These are phyloP conservation scores for Basidioascus undulatus DNA, from an alignment of 768 basidiomycete genomes.

Conservation along the genomic window DNA sequence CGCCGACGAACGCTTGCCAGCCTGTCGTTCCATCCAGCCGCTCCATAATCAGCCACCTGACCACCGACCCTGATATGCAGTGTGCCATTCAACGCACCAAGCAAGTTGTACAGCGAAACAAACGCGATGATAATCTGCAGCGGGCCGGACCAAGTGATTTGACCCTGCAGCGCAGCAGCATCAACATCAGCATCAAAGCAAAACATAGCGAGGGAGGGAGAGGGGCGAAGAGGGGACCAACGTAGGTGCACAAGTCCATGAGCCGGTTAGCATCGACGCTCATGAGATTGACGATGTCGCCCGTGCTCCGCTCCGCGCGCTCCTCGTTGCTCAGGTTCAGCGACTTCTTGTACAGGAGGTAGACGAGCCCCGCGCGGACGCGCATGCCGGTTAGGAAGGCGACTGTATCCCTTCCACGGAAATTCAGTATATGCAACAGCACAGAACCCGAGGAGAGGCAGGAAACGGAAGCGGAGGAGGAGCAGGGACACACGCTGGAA, in stretches of 20 bases:
- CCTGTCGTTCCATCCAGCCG: slow-evolving; percentile 39
- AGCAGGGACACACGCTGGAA: slow-evolving; percentile 25
- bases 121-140: slow-evolving; percentile 79
- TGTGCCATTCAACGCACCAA: slow-evolving; percentile 83
- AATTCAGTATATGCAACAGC: neutral
- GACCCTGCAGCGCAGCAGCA: slow-evolving; percentile 23
- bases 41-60: slow-evolving; percentile 70
- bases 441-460: no score
- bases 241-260: slow-evolving; percentile 61
- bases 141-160: slow-evolving; percentile 66
- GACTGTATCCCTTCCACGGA: neutral
- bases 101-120: slow-evolving; percentile 61
- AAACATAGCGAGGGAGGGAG: no score
- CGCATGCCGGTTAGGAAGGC: slow-evolving; percentile 67
- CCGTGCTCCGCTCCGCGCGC: slow-evolving; percentile 43
- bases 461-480: no score
- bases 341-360: slow-evolving; percentile 63
- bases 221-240: no score
- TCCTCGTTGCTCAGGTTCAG: slow-evolving; percentile 69
- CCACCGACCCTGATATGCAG: no score
- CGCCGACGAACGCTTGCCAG: slow-evolving; percentile 13
- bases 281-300: slow-evolving; percentile 88
- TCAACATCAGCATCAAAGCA: neutral
- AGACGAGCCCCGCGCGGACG: slow-evolving; percentile 69
- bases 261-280: slow-evolving; percentile 58